Evolutionary conservation across 176 grass and related monocot species (phyloP).

Genomic region (Thinopyrum elongatum): DNA sequence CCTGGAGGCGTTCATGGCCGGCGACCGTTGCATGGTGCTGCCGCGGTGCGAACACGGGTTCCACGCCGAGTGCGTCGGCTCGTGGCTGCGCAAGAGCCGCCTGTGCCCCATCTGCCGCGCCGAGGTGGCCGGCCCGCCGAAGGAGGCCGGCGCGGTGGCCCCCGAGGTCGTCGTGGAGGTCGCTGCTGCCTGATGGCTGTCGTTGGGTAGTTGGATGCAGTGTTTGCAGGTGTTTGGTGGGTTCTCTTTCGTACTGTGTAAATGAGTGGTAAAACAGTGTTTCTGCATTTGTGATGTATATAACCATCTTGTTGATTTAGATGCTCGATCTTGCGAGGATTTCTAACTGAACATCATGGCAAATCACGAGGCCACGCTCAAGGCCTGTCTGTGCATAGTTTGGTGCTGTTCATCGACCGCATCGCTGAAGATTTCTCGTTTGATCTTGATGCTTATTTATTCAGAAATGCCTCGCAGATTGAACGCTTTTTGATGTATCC

Average conservation of each 20-base stretch:
- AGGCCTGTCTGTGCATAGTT: not conserved
- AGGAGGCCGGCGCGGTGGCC: not conserved
- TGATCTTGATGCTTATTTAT: too few relatives aligned
- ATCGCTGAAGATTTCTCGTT: too few relatives aligned
- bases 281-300: not conserved
- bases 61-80: slow-evolving; percentile 60
- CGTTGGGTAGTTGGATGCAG: not conserved
- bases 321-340: not conserved
- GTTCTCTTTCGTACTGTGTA: not conserved
- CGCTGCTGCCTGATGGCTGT: not conserved
- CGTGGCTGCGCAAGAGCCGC: slow-evolving; percentile 54
- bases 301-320: not conserved
- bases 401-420: too few relatives aligned
- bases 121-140: not conserved
- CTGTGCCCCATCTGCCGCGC: slow-evolving; percentile 63
- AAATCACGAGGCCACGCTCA: too few relatives aligned
- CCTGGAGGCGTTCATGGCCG: not conserved
- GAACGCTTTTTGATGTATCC: too few relatives aligned
- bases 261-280: not conserved
- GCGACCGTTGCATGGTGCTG: not conserved
- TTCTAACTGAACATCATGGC: not conserved
- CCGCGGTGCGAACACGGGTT: slow-evolving; percentile 55
- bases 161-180: not conserved
- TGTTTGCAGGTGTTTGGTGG: not conserved
- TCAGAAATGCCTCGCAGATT: too few relatives aligned